Evolutionary conservation across 768 basidiomycete species (phyloP).

Genomic region (Gymnopilus junonius): DNA sequence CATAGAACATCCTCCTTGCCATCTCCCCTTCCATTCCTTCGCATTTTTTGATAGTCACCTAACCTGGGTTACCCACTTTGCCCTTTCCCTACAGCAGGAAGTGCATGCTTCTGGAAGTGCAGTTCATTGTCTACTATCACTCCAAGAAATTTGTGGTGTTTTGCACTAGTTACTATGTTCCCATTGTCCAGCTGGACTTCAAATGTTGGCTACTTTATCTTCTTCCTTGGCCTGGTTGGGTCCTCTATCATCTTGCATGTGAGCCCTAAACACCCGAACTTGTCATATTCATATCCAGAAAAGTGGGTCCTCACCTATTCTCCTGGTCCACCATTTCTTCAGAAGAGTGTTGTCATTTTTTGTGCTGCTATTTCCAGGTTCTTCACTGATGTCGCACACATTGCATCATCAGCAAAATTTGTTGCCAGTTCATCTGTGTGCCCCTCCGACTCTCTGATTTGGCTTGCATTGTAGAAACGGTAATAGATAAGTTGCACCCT

Average conservation of each 20-base stretch:
- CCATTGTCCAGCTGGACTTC: no score
- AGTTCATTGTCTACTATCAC: neutral
- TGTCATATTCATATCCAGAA: constrained; percentile 4
- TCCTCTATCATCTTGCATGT: neutral
- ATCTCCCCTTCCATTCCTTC: no score
- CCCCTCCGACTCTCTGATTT: neutral
- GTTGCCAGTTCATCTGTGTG: constrained; percentile 1
- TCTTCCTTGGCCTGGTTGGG: neutral
- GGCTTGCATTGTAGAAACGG: constrained; percentile 1
- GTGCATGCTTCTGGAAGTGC: neutral
- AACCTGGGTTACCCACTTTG: no score
- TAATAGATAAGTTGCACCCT: constrained; percentile 28
- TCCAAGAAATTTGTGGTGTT: neutral
- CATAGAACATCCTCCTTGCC: no score
- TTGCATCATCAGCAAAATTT: constrained; percentile 9
- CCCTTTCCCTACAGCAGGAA: neutral
- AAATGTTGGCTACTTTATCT: neutral
- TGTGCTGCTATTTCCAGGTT: neutral
- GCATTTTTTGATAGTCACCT: no score
- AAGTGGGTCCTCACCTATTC: constrained; percentile 10
- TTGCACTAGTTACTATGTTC: no score
- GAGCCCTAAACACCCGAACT: neutral
- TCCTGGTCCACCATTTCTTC: neutral
- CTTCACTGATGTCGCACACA: neutral
- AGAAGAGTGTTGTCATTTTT: neutral